A percentile compares a stretch with the other conserved stretches of the same genome.
Evolutionary conservation across 768 basidiomycete genomes (phyloP).

Genomic region (Lactarius akahatsu): DNA sequence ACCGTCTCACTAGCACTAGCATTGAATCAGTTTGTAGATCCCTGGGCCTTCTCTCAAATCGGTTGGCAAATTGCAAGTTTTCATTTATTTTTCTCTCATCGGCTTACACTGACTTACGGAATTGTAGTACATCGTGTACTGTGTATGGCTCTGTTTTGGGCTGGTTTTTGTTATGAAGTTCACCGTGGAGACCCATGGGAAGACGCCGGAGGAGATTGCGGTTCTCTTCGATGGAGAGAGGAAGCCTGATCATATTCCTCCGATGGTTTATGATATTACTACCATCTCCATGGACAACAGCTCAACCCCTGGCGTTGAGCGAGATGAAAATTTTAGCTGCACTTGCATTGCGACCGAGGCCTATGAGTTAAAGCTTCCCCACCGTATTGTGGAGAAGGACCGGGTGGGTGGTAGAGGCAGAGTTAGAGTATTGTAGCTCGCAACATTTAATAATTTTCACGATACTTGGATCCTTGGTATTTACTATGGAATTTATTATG

Average conservation of each 20-base stretch:
- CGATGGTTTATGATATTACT: constrained; percentile 51
- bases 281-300: constrained; percentile 34
- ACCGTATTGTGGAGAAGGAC: constrained; percentile 12
- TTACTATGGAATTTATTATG: neutral
- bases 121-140: constrained; percentile 53
- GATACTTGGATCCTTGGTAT: neutral
- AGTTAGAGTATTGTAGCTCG: neutral
- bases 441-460: neutral
- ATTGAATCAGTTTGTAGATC: constrained; percentile 80
- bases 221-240: constrained; percentile 67
- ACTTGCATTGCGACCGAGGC: neutral
- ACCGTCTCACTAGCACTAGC: constrained; percentile 63
- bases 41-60: constrained; percentile 58
- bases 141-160: constrained; percentile 64
- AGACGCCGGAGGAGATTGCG: constrained; percentile 73
- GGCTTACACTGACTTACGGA: constrained; percentile 23
- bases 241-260: constrained; percentile 41
- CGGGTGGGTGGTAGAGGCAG: neutral
- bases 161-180: constrained; percentile 54
- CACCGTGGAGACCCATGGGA: constrained; percentile 64
- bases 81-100: neutral
- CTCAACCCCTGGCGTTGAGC: neutral
- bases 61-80: constrained; percentile 43
- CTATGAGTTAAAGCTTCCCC: constrained; percentile 13
- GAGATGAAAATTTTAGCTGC: neutral